Base-by-base conservation (phyloP, 179 eudicot species). In the Beta macrorhiza region DNA sequence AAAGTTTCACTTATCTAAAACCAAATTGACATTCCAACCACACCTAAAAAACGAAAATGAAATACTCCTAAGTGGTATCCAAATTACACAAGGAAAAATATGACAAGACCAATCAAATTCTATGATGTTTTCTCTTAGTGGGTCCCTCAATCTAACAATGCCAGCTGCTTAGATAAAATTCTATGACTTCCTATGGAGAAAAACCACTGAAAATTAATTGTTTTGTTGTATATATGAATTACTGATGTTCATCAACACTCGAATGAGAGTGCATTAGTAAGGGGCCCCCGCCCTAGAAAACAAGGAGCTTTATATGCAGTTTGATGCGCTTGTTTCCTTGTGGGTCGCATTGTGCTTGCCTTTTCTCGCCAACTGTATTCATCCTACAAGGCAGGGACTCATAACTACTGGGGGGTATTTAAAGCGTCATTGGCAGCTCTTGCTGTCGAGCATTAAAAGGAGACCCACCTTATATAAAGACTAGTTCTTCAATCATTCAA, bases 281-380 rank as follows among this genome's bases (percentile, higher is more conserved):
- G 49, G 53, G 74, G 37, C 37, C 37, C 78, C 68, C 67, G 75
- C 44, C 49, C 71, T 70, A 32, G 5, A 44, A 75, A 63, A 37
- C 51, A 32, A 80, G 25, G 25, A 25, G 25, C 25, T 25, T 25
- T 32, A 45, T 64, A 42, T 1, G 76, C 82, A 72, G 58, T 79
- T 45, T 58, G 64, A 32, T 58, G 82, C 79, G 58, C 47, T 72
- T 76, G 81, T 59, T 77, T 77, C 75, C 53, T 65, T 20, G 81
- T 81, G 77, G 81, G 56, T 42, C 64, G 74, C 81, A 69, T 77
- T 73, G 73, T 58, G 67, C 71, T 73, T 81, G 81, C 77, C 72
- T 78, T 84, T 81, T 73, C 78, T 67, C 11, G 84, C 84, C 87
- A 84, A 84, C 84, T 81, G 87, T 82, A 81, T 78, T 78, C 80